A percentile compares a stretch with the other conserved stretches of the same genome.
These are phyloP conservation scores for Pythium brassicae DNA, from an alignment of 352 stramenopile genomes.

Conservation along the genomic window DNA sequence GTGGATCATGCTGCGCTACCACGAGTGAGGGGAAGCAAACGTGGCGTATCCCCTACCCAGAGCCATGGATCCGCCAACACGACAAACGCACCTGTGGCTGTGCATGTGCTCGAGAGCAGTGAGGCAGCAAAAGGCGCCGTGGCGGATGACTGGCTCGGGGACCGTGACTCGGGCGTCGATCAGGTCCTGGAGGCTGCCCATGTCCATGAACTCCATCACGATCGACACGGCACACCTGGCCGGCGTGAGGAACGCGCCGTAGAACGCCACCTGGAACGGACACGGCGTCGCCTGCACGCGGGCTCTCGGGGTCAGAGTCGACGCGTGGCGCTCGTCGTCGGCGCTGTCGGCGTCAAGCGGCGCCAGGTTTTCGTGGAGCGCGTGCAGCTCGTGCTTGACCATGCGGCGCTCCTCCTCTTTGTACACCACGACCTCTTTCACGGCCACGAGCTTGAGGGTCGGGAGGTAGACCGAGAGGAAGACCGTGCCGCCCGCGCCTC, in stretches of 20 bases:
- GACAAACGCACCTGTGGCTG: slow-evolving; percentile 35
- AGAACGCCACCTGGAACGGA: slow-evolving; percentile 87
- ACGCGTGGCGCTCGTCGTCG: not conserved
- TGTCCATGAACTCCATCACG: slow-evolving; percentile 93
- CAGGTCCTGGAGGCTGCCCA: slow-evolving; percentile 82
- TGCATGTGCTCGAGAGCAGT: slow-evolving; percentile 86
- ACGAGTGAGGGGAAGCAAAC: not conserved
- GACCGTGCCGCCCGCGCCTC: slow-evolving; percentile 82
- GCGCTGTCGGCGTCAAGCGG: slow-evolving; percentile 33
- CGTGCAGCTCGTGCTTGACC: slow-evolving; percentile 84
- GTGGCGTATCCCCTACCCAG: too few species aligned
- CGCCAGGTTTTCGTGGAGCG: slow-evolving; percentile 80
- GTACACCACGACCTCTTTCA: slow-evolving; percentile 84
- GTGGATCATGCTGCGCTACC: slow-evolving; percentile 60
- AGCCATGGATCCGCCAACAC: too few species aligned
- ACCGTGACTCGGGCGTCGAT: slow-evolving; percentile 42
- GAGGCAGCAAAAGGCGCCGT: slow-evolving; percentile 81
- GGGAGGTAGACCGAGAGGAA: slow-evolving; percentile 83
- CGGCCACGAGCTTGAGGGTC: slow-evolving; percentile 74
- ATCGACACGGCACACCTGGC: slow-evolving; percentile 75
- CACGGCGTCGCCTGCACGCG: slow-evolving; percentile 19
- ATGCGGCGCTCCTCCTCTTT: slow-evolving; percentile 78
- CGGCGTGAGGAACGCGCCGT: slow-evolving; percentile 81
- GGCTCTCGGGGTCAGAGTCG: slow-evolving; percentile 6
- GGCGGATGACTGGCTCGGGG: slow-evolving; percentile 55